Evolutionary conservation across 805 yeast species (phyloP), one percentile per base, ranked within the genome.

Genomic region (Starmera amethionina): DNA sequence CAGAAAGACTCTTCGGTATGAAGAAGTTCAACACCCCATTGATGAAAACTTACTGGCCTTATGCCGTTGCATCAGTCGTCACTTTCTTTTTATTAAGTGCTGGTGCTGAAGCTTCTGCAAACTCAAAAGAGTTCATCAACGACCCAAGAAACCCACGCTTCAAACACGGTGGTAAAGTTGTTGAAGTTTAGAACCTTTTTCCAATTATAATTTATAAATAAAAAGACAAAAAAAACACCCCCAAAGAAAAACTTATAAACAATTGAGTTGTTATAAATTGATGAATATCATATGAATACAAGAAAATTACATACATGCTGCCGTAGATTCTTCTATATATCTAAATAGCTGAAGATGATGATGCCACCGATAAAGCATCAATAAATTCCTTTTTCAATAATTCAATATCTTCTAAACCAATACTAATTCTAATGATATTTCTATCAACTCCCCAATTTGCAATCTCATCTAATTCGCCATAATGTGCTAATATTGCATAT

Each of bases 111-210:
- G 81, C 82, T 46, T 73, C 85, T 54, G 70, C 77, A 64, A 71
- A 79, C 73, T 72, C 90, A 42, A 74, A 73, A 47, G 94, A 85
- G 68, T 87, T 79, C 73, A 77, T 80, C 68, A 86, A 87, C 65
- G 96, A 87, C 69, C 96, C 96, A 71, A 84, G 95, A 75, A 87
- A 87, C 73, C 96, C 96, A 67, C 82, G 94, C 71, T 83, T 85
- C 62, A 70, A 71, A 49, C 67, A 66, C 52, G 77, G 77, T 58
- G 78, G 68, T 55, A 71, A 72, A 49, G 60, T 65, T 37, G 64
- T 64, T 35, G 69, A 67, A 13, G 32, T 14, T 30, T 30, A 14
- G 12, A 29, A 10, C 31, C 31, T 10, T 29, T 29, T 29, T 29
- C 13, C 10, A 29, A 29, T 13, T 29, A n/a, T 29, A 29, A 10